Percentiles rank a stretch among this genome's conserved stretches.
phyloP scores from a whole-genome alignment of 2,329 filamentous ascomycete genomes.

The Tolypocladium album region DNA sequence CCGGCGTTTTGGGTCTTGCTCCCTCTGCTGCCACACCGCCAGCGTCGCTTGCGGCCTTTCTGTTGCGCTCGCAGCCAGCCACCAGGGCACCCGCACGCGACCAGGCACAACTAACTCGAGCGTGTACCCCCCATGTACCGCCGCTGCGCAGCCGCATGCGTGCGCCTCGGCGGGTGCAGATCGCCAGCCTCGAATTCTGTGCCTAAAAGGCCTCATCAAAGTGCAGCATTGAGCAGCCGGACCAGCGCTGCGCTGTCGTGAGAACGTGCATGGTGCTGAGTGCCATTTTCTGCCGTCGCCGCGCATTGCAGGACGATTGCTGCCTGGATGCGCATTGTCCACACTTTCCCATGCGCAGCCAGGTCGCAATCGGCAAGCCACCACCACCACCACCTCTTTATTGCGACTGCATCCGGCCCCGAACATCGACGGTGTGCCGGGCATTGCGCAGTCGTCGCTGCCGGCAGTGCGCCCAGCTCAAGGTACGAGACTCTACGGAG shows the following conservation, averaged over 20 bases:
- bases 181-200: not conserved
- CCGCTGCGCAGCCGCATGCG: not conserved
- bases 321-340: not conserved
- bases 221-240: not conserved
- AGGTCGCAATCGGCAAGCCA: not conserved
- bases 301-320: not conserved
- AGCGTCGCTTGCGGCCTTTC: not conserved
- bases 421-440: not conserved
- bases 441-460: not conserved
- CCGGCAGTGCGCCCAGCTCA: not conserved
- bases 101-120: not conserved
- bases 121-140: not conserved
- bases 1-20: not conserved
- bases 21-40: not conserved
- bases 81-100: not conserved
- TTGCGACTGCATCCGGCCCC: not conserved
- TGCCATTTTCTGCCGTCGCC: not conserved
- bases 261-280: not conserved
- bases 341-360: not conserved
- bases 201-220: not conserved
- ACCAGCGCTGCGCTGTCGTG: not conserved
- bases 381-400: not conserved
- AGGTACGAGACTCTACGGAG: not conserved
- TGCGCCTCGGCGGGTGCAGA: not conserved
- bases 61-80: not conserved